Evolutionary conservation across 345 rosid species (phyloP), one percentile per base, ranked within the genome.

Genomic region (Brassica rapa): DNA sequence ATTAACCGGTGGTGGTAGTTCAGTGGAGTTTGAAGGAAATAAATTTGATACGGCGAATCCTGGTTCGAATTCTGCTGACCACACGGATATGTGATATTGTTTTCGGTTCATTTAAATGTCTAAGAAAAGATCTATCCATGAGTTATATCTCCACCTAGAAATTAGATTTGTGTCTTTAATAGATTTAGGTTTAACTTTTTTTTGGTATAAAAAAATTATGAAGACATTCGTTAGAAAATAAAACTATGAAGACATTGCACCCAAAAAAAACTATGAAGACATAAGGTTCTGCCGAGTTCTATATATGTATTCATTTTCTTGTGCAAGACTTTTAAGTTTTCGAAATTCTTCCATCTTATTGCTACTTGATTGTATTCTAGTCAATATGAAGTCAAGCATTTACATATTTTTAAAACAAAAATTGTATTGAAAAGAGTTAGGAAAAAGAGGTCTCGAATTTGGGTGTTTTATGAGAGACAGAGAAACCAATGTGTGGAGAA

Each of bases 381-480:
- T 39, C 30, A 64, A 55, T 41, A 56, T 19, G 35, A 74, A 74
- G 79, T 80, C 75, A 75, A 75, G 79, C 43, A 69, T 39, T n/a
- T 30, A 55, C 56, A 25, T 16, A 80, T 10, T n/a, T 53, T 16
- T 8, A 39, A 7, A 39, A 39, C 46, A 49, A 62, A 62, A 53
- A 39, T 32, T 3, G 35, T 25, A 24, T 14, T 12, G 1, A 25
- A 14, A 59, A 61, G 32, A 8, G 68, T 73, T 33, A 73, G 78
- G 82, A 79, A 79, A 79, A 79, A 79, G 82, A 79, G 82, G 78
- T 73, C 82, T 79, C 82, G 79, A 80, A 80, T 74, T 75, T 80
- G 83, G 79, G 75, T 80, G 79, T 80, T 80, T 80, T 80, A 56
- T 80, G 79, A 74, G 75, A 74, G 39, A 37, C 66, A 74, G 70